phyloP scores from a whole-genome alignment of 495 filamentous ascomycete species.

The Talaromyces liani region DNA sequence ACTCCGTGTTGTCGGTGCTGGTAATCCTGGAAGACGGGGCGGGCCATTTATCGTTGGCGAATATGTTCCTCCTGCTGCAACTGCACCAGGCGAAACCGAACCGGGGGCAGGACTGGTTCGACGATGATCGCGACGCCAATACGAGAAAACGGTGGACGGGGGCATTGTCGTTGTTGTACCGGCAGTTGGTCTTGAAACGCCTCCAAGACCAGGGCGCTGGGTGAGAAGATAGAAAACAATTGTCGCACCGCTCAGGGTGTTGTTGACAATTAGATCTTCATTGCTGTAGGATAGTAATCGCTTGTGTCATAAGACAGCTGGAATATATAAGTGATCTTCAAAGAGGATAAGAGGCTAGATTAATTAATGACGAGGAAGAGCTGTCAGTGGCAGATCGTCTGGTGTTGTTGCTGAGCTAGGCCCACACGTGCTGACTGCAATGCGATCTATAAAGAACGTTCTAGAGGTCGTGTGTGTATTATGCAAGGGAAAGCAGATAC shows the following conservation, averaged over 20 bases:
- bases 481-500: neutral
- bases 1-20: conserved; percentile 22
- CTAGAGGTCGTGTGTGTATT: neutral
- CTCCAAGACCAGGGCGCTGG: neutral
- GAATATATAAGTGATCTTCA: neutral
- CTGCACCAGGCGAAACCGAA: conserved; percentile 16
- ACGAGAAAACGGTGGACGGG: conserved; percentile 40
- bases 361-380: neutral
- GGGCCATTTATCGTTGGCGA: conserved; percentile 20
- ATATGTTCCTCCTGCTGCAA: conserved; percentile 8
- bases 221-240: neutral
- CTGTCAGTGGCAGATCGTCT: neutral
- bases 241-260: conserved; percentile 5
- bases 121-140: conserved; percentile 41
- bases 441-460: neutral
- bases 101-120: conserved; percentile 31
- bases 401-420: neutral
- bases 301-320: neutral
- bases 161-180: conserved; percentile 24
- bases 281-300: neutral
- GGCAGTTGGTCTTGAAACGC: neutral
- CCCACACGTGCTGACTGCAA: neutral
- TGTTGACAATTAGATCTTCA: neutral
- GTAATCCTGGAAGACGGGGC: conserved; percentile 28
- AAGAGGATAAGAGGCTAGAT: neutral